Evolutionary conservation across 495 filamentous ascomycete species (phyloP), one percentile per base, ranked within the genome.

Genomic region (Neurospora hispaniola): DNA sequence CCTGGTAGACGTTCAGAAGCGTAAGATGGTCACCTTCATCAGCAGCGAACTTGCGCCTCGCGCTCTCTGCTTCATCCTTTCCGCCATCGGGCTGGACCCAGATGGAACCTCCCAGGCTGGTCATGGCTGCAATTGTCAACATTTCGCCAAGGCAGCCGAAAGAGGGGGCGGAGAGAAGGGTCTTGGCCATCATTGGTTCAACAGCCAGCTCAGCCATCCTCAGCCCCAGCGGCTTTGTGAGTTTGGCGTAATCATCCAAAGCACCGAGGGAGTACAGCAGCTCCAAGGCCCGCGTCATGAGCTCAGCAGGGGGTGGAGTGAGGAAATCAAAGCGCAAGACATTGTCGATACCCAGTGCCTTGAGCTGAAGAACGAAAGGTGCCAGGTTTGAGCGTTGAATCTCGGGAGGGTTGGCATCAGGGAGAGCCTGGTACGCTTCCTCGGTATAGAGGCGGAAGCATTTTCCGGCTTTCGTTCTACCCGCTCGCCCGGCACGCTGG

Each of bases 1-100:
- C 88, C 80, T 94, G 91, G 80, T 97, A 99, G 27, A 94, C 92
- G 77, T 99, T 99, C 38, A 98, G 84, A 70, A 98, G 89, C 9
- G 95, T 98, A 48, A 99, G 85, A 77, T 98, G 96, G 77, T 99
- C 96, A 3, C 96, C 96, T 81, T 99, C 96, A 74, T 96, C 93
- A 11, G 90, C 94, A 2, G 95, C 92, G 76, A 98, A 99, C 73
- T 92, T 95, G 31, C 93, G 86, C 59, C 91, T 89, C 42, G 88
- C 86, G 46, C 86, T 90, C 75, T 97, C 94, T 42, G 88, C 86
- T 42, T 85, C 81, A 74, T 91, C 94, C 77, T 90, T 92, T 73
- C 91, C 89, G 16, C 89, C 92, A 10, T 93, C 89, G 74, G 92
- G 90, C 71, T 93, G 88, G 70, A 94, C 89, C 91, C 92, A 97